These are phyloP conservation scores for Alternaria dauci DNA, from an alignment of 2,329 filamentous ascomycete genomes.

Conservation along the genomic window DNA sequence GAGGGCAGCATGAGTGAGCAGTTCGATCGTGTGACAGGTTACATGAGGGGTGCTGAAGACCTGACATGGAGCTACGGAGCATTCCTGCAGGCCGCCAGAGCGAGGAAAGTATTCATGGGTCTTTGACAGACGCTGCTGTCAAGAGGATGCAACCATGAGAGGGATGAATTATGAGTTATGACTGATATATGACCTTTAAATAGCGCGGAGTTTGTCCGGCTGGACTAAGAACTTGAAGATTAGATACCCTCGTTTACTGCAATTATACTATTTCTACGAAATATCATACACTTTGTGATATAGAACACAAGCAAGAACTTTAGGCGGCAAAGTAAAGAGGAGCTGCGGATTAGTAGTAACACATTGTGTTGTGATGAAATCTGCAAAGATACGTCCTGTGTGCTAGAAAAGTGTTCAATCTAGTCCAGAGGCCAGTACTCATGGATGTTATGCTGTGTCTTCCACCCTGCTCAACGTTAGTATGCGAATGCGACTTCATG, in stretches of 20 bases:
- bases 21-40: constrained; percentile 53
- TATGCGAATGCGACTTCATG: not conserved
- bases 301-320: not conserved
- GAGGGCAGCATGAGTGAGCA: constrained; percentile 56
- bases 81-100: constrained; percentile 52
- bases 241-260: constrained; percentile 12
- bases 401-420: fast-evolving
- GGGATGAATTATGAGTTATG: constrained; percentile 22
- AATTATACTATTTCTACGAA: not conserved
- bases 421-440: constrained; percentile 33
- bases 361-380: not conserved
- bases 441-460: constrained; percentile 18
- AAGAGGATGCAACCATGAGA: not conserved
- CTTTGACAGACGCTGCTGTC: constrained; percentile 10
- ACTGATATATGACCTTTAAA: not conserved
- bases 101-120: constrained; percentile 31
- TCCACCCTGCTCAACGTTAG: constrained; percentile 8
- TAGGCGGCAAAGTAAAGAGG: not conserved
- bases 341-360: not conserved
- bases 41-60: constrained; percentile 52
- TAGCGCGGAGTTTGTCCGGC: not conserved
- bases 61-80: constrained; percentile 58
- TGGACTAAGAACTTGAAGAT: not conserved
- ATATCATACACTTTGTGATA: not conserved
- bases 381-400: not conserved